These are phyloP conservation scores for Kodamaea fungicola DNA, from an alignment of 1,139 yeast genomes.

Conservation along the genomic window DNA sequence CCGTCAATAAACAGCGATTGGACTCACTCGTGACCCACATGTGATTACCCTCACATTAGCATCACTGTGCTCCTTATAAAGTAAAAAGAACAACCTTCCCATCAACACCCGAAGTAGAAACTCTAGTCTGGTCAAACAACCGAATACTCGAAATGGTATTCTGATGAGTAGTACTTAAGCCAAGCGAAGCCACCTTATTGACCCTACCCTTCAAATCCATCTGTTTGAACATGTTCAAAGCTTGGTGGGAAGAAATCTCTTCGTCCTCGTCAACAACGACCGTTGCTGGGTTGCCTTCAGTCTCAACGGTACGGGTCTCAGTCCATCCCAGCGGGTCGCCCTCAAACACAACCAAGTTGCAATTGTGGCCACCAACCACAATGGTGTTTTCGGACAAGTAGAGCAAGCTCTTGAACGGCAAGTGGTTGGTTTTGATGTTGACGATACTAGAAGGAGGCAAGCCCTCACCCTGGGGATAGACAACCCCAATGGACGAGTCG, in stretches of 20 bases:
- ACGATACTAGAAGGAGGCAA: slow-evolving; percentile 42
- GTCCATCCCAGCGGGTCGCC: slow-evolving; percentile 71
- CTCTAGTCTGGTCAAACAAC: slow-evolving; percentile 48
- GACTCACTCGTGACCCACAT: too few relatives aligned
- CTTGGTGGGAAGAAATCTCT: slow-evolving; percentile 72
- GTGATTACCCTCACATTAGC: too few relatives aligned
- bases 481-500: slow-evolving; percentile 72
- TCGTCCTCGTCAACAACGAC: slow-evolving; percentile 49
- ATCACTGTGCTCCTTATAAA: too few relatives aligned
- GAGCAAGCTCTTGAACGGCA: slow-evolving; percentile 77
- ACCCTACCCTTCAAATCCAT: slow-evolving; percentile 90
- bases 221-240: slow-evolving; percentile 93
- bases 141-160: slow-evolving; percentile 81
- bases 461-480: slow-evolving; percentile 74
- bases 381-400: slow-evolving; percentile 66
- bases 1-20: too few relatives aligned
- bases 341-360: slow-evolving; percentile 82
- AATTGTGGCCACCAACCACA: slow-evolving; percentile 89
- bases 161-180: slow-evolving; percentile 79
- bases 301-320: slow-evolving; percentile 61
- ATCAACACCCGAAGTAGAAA: slow-evolving; percentile 63
- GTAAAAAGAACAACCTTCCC: slow-evolving; percentile 78
- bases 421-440: slow-evolving; percentile 62
- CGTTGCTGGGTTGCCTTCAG: slow-evolving; percentile 42
- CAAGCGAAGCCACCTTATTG: slow-evolving; percentile 45